Percentiles rank a stretch among this genome's conserved stretches.
These are phyloP conservation scores for Russula brevipes DNA, from an alignment of 768 basidiomycete genomes.

Conservation along the genomic window DNA sequence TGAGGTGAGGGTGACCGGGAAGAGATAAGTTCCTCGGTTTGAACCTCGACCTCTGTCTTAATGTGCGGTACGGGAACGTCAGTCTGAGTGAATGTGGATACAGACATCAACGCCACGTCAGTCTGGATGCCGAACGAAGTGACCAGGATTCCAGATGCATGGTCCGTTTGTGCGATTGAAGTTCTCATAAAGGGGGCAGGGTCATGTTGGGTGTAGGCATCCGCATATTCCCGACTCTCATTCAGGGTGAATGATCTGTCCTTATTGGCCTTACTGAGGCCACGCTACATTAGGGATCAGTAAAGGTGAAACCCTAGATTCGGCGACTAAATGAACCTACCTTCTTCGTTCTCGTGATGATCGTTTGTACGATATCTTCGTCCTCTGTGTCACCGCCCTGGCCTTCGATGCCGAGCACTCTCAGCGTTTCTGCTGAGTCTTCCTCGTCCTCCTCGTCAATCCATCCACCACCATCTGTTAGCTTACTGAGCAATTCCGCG, in stretches of 20 bases:
- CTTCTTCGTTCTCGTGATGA: slow-evolving; percentile 80
- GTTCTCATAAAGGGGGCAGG: slow-evolving; percentile 45
- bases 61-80: slow-evolving; percentile 28
- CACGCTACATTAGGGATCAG: slow-evolving; percentile 26
- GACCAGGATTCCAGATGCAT: slow-evolving; percentile 45
- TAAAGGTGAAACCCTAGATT: neutral
- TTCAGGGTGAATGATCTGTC: slow-evolving; percentile 43
- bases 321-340: slow-evolving; percentile 34
- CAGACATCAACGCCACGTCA: slow-evolving; percentile 25
- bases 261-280: slow-evolving; percentile 54
- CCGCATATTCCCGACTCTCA: slow-evolving; percentile 70
- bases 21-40: slow-evolving; percentile 48
- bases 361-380: slow-evolving; percentile 79
- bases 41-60: slow-evolving; percentile 53
- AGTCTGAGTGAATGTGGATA: slow-evolving; percentile 28
- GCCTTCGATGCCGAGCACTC: slow-evolving; percentile 37
- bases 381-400: slow-evolving; percentile 55
- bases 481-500: slow-evolving; percentile 62
- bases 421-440: slow-evolving; percentile 32
- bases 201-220: slow-evolving; percentile 69
- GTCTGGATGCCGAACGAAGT: slow-evolving; percentile 51
- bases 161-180: slow-evolving; percentile 56
- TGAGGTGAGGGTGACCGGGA: slow-evolving; percentile 45
- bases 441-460: slow-evolving; percentile 38
- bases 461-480: slow-evolving; percentile 42